Evolutionary conservation across 768 basidiomycete species (phyloP), one percentile per base, ranked within the genome.

Genomic region (Trametes cingulata): DNA sequence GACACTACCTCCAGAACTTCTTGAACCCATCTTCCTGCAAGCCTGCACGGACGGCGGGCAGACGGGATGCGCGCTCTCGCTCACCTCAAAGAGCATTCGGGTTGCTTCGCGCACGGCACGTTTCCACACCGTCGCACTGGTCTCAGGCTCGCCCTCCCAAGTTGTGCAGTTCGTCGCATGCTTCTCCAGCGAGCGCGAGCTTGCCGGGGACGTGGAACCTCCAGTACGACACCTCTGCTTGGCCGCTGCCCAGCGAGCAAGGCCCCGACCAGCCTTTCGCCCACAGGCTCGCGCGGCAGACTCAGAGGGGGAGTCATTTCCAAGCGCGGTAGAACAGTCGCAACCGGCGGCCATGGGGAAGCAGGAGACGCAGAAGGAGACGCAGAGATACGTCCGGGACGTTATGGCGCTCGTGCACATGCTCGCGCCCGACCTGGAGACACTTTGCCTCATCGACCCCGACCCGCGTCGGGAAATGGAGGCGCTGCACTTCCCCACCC

Each of bases 11-110:
- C 15, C 22, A 20, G 60, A 61, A 19, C 14, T 61, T 5, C 48
- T 55, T 7, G 48, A 46, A 24, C 39, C 27, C 0, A 61, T 61
- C 48, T 42, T 43, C 48, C 19, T 22, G 10, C 22, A 51, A 6
- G 53, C 53, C 15, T 61, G 53, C 41, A 56, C 53, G 2, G 60
- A 61, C 19, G 53, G 60, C 42, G 60, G 60, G 2, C 33, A 13
- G 33, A 61, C 60, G 4, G 60, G 48, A 14, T 49, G 60, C 41
- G 42, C 60, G 10, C 48, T 61, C 41, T 19, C 48, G 14, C 40
- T 55, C 13, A 43, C 54, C n/a, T 55, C 48, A n/a, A 50, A 20
- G 17, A 25, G 20, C 42, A 13, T 61, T 35, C 53, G 33, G 15
- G 48, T 47, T 22, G 33, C 25, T 2, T 49, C 60, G 7, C 39